Evolutionary conservation across 106 monocot genomes (phyloP).

Genomic region (Apostasia ramifera): DNA sequence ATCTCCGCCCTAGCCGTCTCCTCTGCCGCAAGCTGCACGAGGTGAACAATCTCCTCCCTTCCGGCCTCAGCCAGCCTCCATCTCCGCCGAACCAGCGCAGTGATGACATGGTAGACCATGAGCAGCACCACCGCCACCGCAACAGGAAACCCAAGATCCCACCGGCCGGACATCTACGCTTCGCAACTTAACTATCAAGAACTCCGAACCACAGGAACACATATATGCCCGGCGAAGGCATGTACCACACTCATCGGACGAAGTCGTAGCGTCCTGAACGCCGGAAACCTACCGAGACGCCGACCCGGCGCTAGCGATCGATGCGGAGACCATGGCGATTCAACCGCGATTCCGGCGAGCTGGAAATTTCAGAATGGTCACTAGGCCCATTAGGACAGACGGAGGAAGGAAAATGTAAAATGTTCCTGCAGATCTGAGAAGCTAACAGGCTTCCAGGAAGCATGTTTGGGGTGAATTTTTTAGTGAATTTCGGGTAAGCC

Average conservation of each 20-base stretch:
- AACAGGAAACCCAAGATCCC: slow-evolving; percentile 14
- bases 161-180: slow-evolving; percentile 16
- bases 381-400: not conserved
- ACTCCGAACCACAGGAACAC: not conserved
- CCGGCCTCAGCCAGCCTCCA: slow-evolving; percentile 26
- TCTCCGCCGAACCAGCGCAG: slow-evolving; percentile 1
- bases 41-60: slow-evolving; percentile 20
- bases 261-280: not conserved
- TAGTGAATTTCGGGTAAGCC: too few species aligned
- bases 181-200: not conserved
- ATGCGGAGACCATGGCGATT: not conserved
- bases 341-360: not conserved
- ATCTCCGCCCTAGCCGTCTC: slow-evolving; percentile 16
- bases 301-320: not conserved
- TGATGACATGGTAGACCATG: not conserved
- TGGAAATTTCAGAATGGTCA: not conserved
- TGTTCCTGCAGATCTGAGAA: not conserved
- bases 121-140: slow-evolving; percentile 7
- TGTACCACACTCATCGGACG: not conserved
- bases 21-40: slow-evolving; percentile 15
- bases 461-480: too few species aligned
- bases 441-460: not conserved
- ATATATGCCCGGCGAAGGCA: not conserved
- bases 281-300: not conserved
- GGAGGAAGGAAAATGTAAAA: not conserved